Percentiles rank a stretch among this genome's conserved stretches.
Conservation (phyloP, 1,139 yeast genomes). For the Yamadazyma membranifaciens region DNA sequence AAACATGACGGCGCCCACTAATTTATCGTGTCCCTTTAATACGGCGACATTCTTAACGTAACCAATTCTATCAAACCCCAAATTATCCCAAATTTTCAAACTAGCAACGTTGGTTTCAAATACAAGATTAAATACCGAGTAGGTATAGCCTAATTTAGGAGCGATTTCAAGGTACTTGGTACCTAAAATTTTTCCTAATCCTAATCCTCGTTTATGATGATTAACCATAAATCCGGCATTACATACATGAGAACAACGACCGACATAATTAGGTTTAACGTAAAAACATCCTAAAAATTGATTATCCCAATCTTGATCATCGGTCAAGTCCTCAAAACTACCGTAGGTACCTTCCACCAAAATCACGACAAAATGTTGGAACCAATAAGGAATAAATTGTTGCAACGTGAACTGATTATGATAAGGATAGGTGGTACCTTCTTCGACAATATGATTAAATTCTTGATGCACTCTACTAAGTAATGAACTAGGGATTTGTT, state of each 20-base stretch:
- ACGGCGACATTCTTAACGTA: conserved; percentile 63
- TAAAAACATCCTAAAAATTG: conserved; percentile 65
- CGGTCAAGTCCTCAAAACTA: conserved; percentile 11
- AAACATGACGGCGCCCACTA: conserved; percentile 66
- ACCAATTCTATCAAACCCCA: conserved; percentile 76
- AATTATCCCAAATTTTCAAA: conserved; percentile 65
- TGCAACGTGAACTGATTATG: conserved; percentile 23
- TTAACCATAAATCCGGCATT: conserved; percentile 78
- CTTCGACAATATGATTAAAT: conserved; percentile 46
- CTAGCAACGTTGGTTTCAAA: conserved; percentile 73
- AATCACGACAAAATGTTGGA: conserved; percentile 44
- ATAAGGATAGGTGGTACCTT: conserved; percentile 53
- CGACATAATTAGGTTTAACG: conserved; percentile 75
- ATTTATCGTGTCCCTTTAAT: conserved; percentile 56
- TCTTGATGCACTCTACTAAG: conserved; percentile 33
- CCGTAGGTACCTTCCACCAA: conserved; percentile 37
- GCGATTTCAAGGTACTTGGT: conserved; percentile 61
- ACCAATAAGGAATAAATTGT: conserved; percentile 42
- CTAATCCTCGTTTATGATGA: conserved; percentile 52
- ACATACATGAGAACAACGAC: conserved; percentile 76
- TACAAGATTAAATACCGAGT: conserved; percentile 80
- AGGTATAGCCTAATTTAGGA: conserved; percentile 67
- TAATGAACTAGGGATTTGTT: conserved; percentile 35
- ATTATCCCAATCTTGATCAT: conserved; percentile 34
- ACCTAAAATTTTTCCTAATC: conserved; percentile 65